A percentile compares a stretch with the other conserved stretches of the same genome.
Conservation (phyloP, 2,329 filamentous ascomycete species). For the Aureobasidium sp. region DNA sequence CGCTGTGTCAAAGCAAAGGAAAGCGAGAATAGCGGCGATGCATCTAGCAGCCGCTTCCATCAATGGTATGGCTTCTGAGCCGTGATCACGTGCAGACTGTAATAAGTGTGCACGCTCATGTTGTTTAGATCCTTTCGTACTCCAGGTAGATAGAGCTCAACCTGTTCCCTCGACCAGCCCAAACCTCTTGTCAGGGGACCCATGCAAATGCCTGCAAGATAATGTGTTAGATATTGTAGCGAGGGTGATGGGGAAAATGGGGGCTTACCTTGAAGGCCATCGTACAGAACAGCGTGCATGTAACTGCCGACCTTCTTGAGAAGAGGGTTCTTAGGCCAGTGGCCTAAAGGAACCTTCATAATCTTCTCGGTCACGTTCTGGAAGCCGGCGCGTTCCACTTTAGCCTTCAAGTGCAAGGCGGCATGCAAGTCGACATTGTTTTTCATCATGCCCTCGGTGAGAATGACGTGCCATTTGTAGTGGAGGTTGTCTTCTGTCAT, state of each 20-base stretch:
- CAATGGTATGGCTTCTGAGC: slow-evolving; percentile 12
- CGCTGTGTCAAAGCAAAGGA: background rate
- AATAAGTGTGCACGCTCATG: slow-evolving; percentile 32
- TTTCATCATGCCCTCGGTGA: slow-evolving; percentile 20
- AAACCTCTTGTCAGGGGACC: slow-evolving; percentile 31
- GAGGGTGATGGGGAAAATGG: background rate
- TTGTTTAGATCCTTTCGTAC: slow-evolving; percentile 29
- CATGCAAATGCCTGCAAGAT: slow-evolving; percentile 10
- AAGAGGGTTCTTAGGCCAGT: slow-evolving; percentile 22
- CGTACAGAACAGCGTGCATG: slow-evolving; percentile 13
- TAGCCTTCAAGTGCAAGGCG: slow-evolving; percentile 17
- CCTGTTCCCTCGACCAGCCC: slow-evolving; percentile 38
- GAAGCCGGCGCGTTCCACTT: slow-evolving; percentile 23
- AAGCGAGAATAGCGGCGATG: background rate
- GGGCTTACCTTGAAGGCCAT: slow-evolving; percentile 12
- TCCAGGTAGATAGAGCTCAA: slow-evolving; percentile 36
- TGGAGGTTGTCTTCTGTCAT: slow-evolving; percentile 19
- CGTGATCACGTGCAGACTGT: slow-evolving; percentile 17
- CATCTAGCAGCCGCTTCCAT: background rate
- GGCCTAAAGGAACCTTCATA: slow-evolving; percentile 21
- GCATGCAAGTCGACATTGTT: slow-evolving; percentile 19
- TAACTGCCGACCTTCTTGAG: slow-evolving; percentile 14
- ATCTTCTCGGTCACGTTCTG: slow-evolving; percentile 21
- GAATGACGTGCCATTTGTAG: slow-evolving; percentile 19
- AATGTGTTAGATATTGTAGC: background rate